Conservation (phyloP, 805 yeast species). For the Yamadazyma tumulicola region DNA sequence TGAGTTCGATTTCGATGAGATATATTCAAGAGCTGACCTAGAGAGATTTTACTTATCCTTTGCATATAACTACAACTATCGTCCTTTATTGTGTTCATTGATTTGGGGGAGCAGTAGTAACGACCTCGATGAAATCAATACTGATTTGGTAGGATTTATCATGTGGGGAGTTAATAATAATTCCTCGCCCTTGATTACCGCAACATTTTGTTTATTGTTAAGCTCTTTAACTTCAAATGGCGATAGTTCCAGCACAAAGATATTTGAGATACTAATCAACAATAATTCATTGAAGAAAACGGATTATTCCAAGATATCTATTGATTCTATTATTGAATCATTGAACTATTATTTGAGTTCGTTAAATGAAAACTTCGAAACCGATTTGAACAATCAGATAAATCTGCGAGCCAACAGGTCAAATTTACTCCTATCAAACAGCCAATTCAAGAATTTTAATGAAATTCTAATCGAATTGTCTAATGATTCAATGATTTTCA, state of each 20-base stretch:
- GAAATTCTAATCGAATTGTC: slow-evolving; percentile 52
- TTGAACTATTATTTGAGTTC: slow-evolving; percentile 53
- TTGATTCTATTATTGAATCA: slow-evolving; percentile 53
- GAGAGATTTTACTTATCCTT: slow-evolving; percentile 82
- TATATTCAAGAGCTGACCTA: slow-evolving; percentile 74
- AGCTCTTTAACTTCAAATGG: slow-evolving; percentile 69
- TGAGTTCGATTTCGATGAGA: slow-evolving; percentile 51
- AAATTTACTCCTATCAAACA: slow-evolving; percentile 22
- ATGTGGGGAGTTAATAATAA: slow-evolving; percentile 85
- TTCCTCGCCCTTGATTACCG: slow-evolving; percentile 70
- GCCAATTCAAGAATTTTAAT: slow-evolving; percentile 26
- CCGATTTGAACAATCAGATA: slow-evolving; percentile 27
- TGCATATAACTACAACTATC: slow-evolving; percentile 60
- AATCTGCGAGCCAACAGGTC: slow-evolving; percentile 31
- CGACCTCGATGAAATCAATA: slow-evolving; percentile 24
- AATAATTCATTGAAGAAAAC: slow-evolving; percentile 25
- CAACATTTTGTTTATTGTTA: slow-evolving; percentile 76
- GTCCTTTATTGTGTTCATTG: slow-evolving; percentile 53
- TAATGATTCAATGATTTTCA: slow-evolving; percentile 73
- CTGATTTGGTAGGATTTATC: slow-evolving; percentile 73
- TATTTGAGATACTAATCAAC: slow-evolving; percentile 39
- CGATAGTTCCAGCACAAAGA: slow-evolving; percentile 42
- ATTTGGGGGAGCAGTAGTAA: too few relatives aligned
- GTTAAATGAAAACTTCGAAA: slow-evolving; percentile 35
- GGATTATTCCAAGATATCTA: slow-evolving; percentile 47